Base-by-base conservation (phyloP, 495 filamentous ascomycete species). In the Penicillium coprophilum region DNA sequence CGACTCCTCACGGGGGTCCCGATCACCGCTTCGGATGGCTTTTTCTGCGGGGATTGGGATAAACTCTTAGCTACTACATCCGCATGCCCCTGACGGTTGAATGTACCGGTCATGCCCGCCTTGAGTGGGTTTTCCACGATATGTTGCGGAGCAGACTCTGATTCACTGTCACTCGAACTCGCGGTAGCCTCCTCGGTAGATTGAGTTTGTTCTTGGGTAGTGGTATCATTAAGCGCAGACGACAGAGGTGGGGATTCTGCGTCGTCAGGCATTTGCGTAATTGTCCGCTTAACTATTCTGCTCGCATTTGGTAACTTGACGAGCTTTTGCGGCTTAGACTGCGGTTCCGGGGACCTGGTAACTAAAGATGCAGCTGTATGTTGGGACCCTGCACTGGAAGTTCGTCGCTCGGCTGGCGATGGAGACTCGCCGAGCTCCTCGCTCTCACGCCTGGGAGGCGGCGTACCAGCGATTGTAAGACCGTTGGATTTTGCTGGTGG, bases 401-500 rank as follows among this genome's bases (percentile, higher is more conserved):
- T 4, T 20, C 34, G 38, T 36, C 28, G 55, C 9, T 57, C 13
- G 9, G 47, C 17, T 4, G 55, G 60, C 8, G 46, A 53, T 3
- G 64, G 66, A 8, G 62, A 69, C 19, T 58, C 64, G 24, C 68
- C 68, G 11, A 71, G 57, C 49, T 71, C 68, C 49, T 69, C 61
- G 19, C 68, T 71, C 20, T 43, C 60, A 41, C 62, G 62, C 44
- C 46, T 40, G 9, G 15, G 38, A n/a, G 50, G 38, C 23, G 50
- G 50, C 17, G 50, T 52, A 2, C 50, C 50, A 31, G 50, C 50
- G 32, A 52, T 52, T 11, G 27, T 52, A 43, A 17, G 50, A 6
- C 38, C 21, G 11, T 10, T 9, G 4, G 32, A 11, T 2, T 24
- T 19, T 10, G 32, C 11, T 13, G 49, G 51, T 11, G 17, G 30